A percentile compares a stretch with the other conserved stretches of the same genome.
Conservation (phyloP, 2,329 filamentous ascomycete genomes). For the Ceratocystis cubensis region DNA sequence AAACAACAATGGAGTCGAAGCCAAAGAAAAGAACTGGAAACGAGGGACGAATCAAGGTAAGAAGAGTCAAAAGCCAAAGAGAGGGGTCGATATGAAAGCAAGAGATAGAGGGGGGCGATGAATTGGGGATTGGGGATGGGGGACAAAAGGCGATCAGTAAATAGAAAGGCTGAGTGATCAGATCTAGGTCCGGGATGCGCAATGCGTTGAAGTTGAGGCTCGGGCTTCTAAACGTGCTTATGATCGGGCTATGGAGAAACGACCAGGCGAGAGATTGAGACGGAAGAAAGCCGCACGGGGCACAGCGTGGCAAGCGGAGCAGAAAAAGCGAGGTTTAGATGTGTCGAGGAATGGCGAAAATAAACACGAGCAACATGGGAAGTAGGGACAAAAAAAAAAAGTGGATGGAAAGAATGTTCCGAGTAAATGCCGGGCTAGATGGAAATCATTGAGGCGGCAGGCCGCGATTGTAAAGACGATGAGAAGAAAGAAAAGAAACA, state of each 20-base stretch:
- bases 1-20: no score
- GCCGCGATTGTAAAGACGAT: neutral
- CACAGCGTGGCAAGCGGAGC: neutral
- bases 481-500: neutral
- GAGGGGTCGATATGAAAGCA: neutral
- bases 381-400: neutral
- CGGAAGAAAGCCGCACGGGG: constrained; percentile 6
- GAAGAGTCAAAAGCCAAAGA: no score
- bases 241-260: neutral
- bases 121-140: neutral
- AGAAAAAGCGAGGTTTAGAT: neutral
- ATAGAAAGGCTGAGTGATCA: neutral
- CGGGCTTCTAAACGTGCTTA: neutral
- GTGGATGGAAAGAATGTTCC: neutral
- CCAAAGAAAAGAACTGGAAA: no score
- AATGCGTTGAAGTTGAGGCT: neutral
- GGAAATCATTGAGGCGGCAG: neutral
- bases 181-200: neutral
- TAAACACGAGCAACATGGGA: neutral
- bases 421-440: neutral
- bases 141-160: neutral
- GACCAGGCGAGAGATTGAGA: neutral
- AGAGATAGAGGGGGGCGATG: neutral
- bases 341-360: constrained; percentile 6
- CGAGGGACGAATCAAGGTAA: neutral